Conservation (phyloP, 331 rosid species). For the Malus hybrid region DNA sequence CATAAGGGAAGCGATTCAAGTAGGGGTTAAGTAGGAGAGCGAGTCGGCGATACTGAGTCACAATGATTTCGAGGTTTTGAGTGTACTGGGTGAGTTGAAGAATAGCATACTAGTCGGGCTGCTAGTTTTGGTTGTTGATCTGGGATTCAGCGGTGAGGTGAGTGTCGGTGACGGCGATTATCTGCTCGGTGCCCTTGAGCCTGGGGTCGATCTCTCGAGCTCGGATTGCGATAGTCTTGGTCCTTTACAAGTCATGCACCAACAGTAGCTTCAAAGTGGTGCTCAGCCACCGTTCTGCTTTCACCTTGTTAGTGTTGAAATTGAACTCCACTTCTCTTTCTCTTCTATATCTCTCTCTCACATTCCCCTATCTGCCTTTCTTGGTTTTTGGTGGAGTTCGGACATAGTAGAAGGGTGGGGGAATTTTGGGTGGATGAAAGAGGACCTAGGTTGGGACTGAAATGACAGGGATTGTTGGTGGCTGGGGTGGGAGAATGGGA, state of each 20-base stretch:
- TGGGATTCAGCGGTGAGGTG: slow-evolving; percentile 49
- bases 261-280: slow-evolving; percentile 67
- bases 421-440: background rate
- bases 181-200: slow-evolving; percentile 51
- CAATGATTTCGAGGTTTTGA: slow-evolving; percentile 50
- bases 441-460: background rate
- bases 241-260: slow-evolving; percentile 70
- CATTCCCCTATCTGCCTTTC: background rate
- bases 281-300: slow-evolving; percentile 77
- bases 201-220: slow-evolving; percentile 78
- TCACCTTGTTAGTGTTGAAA: slow-evolving; percentile 36
- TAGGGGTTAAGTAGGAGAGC: slow-evolving; percentile 62
- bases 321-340: background rate
- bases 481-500: background rate
- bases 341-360: background rate
- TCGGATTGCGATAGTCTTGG: slow-evolving; percentile 78
- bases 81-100: slow-evolving; percentile 56
- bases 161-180: slow-evolving; percentile 70
- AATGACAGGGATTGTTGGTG: background rate
- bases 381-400: background rate
- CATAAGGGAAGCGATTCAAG: slow-evolving; percentile 43
- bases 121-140: slow-evolving; percentile 33
- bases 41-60: slow-evolving; percentile 64
- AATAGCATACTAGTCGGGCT: slow-evolving; percentile 50
- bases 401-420: background rate